Conservation (phyloP, 208 protist species). For the Trypanosoma melophagium region DNA sequence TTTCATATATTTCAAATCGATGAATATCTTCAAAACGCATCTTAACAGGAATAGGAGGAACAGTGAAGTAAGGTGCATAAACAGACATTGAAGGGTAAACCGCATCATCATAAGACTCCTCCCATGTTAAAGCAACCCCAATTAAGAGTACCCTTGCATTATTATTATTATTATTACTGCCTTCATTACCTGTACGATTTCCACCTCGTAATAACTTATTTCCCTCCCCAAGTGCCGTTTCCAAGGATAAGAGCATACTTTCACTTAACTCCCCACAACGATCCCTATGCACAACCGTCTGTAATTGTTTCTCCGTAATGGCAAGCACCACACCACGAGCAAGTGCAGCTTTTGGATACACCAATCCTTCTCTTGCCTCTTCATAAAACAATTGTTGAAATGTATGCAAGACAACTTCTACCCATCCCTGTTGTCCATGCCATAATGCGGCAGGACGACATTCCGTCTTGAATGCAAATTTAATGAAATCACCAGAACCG, state of each 20-base stretch:
- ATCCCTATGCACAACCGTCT: background rate
- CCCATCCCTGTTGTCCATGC: conserved; percentile 19
- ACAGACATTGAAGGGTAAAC: background rate
- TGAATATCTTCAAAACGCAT: background rate
- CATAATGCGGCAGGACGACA: conserved; percentile 6
- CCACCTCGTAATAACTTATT: too few relatives aligned
- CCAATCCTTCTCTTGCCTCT: background rate
- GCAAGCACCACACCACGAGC: conserved; percentile 9
- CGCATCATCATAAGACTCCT: background rate
- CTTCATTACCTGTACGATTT: too few relatives aligned
- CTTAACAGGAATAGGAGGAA: background rate
- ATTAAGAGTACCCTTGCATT: conserved; percentile 1
- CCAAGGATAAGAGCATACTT: background rate
- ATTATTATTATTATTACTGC: background rate
- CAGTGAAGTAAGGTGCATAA: conserved; percentile 10
- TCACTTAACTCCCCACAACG: conserved; percentile 3
- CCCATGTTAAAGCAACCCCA: conserved; percentile 3
- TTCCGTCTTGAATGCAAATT: conserved; percentile 13
- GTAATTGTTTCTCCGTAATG: conserved; percentile 4
- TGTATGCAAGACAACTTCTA: conserved; percentile 4
- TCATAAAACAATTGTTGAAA: conserved; percentile 13
- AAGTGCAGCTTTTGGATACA: conserved; percentile 4
- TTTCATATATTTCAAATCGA: conserved; percentile 3
- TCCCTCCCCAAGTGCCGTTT: too few relatives aligned
- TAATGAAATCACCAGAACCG: conserved; percentile 7